Evolutionary conservation across 1,139 yeast species (phyloP), one percentile per base, ranked within the genome.

Genomic region (Kazachstania sp.): DNA sequence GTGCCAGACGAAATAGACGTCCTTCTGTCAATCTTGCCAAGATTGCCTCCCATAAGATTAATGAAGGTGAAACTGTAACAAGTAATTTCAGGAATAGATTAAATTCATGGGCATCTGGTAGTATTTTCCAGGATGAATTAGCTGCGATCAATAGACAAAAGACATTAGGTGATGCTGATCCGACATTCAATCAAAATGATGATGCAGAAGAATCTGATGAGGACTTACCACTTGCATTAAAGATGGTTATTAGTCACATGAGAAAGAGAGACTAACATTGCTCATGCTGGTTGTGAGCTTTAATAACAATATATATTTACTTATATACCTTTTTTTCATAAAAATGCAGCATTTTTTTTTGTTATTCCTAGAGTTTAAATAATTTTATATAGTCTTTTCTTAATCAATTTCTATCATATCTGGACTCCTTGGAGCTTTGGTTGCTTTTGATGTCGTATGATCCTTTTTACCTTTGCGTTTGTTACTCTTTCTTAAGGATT

Each of bases 351-450:
- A n/a, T n/a, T n/a, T n/a, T n/a, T 3, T 23, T 9, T 4, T 23
- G 4, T 9, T 7, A 7, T 23, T 3, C 8, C 28, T 23, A 23
- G 6, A 23, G 2, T 23, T 7, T 23, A 23, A 23, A 23, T 23
- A 9, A 9, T 23, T 23, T 23, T 23, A 18, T 20, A 36, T 36
- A 36, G 11, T n/a, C 19, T 6, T 6, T 36, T 36, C 26, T 6
- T 70, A 82, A 66, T 86, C 95, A 54, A 86, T 84, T 60, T 85
- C 88, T 52, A 86, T 85, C 30, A 78, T 77, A 52, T 86, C 95
- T 0, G 94, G 92, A 54, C 86, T 80, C 46, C 81, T 74, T 61
- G 67, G 77, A 67, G 69, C 76, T 48, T 68, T 65, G 6, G 66
- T 19, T 9, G 44, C 60, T 36, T 57, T 60, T 1, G 76, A 60